Conservation (phyloP, 495 filamentous ascomycete species). For the Gamarada debralockiae region DNA sequence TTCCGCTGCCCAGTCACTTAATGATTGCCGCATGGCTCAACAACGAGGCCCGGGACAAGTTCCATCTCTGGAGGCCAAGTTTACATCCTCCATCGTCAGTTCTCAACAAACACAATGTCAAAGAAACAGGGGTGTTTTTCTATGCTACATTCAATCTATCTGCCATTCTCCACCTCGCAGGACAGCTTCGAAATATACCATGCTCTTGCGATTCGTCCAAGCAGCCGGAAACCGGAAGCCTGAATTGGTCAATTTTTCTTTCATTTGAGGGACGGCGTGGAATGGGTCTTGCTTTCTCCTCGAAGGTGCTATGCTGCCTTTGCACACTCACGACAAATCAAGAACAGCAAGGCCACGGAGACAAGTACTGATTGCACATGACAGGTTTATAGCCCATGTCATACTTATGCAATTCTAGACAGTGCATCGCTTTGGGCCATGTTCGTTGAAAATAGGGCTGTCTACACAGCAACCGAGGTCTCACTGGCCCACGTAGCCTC, state of each 20-base stretch:
- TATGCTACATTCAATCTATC: constrained; percentile 9
- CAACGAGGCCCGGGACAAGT: not conserved
- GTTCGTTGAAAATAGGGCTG: too few relatives aligned
- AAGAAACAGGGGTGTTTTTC: not conserved
- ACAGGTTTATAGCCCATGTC: too few relatives aligned
- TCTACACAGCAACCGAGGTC: too few relatives aligned
- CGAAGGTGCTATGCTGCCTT: constrained; percentile 1
- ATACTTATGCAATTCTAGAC: too few relatives aligned
- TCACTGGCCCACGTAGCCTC: too few relatives aligned
- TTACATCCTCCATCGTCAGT: not conserved
- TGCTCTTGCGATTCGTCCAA: constrained; percentile 16
- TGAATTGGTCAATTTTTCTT: constrained; percentile 17
- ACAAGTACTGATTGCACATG: too few relatives aligned
- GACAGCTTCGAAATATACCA: constrained; percentile 16
- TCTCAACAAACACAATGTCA: not conserved
- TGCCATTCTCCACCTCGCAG: constrained; percentile 12
- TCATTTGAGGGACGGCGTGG: constrained; percentile 14
- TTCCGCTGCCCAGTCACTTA: not conserved
- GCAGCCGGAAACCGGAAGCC: constrained; percentile 5
- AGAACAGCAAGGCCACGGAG: too few relatives aligned
- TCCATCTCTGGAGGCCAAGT: not conserved
- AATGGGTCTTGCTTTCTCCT: constrained; percentile 18
- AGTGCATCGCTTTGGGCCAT: too few relatives aligned
- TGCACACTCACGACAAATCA: too few relatives aligned
- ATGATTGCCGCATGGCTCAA: not conserved